These are phyloP conservation scores for Calendula officinalis DNA, from an alignment of 129 eudicot species.

Conservation along the genomic window DNA sequence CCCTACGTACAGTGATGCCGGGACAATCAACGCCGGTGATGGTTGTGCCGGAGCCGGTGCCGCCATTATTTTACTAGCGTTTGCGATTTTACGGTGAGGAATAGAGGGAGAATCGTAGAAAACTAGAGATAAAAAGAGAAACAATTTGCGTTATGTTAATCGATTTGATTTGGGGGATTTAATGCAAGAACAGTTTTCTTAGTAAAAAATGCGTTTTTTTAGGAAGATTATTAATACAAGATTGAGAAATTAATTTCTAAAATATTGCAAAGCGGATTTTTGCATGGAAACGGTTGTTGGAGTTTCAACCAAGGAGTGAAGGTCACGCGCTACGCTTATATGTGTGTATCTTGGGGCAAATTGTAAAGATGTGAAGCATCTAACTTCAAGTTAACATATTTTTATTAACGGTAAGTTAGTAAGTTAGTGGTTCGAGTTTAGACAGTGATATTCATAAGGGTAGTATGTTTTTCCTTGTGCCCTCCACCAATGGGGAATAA, in stretches of 20 bases:
- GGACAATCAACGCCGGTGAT: slow-evolving; percentile 13
- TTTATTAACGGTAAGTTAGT: too few relatives aligned
- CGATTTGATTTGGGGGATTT: slow-evolving; percentile 27
- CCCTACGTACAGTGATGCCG: slow-evolving; percentile 79
- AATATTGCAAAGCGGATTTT: slow-evolving; percentile 1
- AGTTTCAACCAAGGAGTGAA: not conserved
- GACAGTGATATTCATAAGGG: too few relatives aligned
- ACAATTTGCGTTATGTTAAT: slow-evolving; percentile 28
- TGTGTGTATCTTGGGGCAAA: not conserved
- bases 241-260: not conserved
- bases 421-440: too few relatives aligned
- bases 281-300: slow-evolving; percentile 13
- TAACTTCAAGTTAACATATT: too few relatives aligned
- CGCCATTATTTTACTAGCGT: slow-evolving; percentile 23
- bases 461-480: too few relatives aligned
- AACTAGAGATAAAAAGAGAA: slow-evolving; percentile 1
- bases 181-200: slow-evolving; percentile 10
- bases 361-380: too few relatives aligned
- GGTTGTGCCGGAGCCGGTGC: slow-evolving; percentile 21
- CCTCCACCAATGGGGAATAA: too few relatives aligned
- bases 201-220: slow-evolving; percentile 16
- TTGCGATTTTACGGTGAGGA: not conserved
- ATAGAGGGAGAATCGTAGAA: not conserved
- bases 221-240: not conserved
- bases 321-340: slow-evolving; percentile 1